Percentiles rank a stretch among this genome's conserved stretches.
Evolutionary conservation across 164 flowering plant species (phyloP).

Genomic region (Platanus orientalis): DNA sequence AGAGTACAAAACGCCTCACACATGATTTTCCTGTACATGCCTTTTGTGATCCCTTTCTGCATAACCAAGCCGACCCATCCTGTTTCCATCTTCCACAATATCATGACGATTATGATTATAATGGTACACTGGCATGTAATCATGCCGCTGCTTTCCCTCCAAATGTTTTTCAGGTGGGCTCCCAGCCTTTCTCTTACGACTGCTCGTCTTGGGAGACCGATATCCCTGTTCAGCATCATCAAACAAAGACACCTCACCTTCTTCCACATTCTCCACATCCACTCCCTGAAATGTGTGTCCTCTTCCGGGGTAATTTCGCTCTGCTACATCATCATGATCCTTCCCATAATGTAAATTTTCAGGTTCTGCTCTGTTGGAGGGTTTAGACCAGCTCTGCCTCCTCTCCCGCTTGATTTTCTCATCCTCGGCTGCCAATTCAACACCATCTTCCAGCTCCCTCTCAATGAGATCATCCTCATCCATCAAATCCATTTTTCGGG

Average conservation of each 20-base stretch:
- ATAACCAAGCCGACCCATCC: conserved; percentile 26
- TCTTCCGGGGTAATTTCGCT: conserved; percentile 8
- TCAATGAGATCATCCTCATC: conserved; percentile 90
- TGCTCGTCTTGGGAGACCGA: conserved; percentile 37
- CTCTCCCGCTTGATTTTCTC: conserved; percentile 56
- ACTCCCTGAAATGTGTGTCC: conserved; percentile 16
- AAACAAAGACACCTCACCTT: conserved; percentile 43
- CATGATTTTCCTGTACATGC: conserved; percentile 40
- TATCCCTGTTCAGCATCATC: conserved; percentile 26
- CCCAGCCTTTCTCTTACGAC: conserved; percentile 40
- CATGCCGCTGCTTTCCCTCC: conserved; percentile 33
- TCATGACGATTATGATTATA: conserved; percentile 23
- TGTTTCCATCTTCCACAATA: conserved; percentile 22
- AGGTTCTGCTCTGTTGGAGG: conserved; percentile 16
- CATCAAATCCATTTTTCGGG: conserved; percentile 49
- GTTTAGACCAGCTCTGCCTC: conserved; percentile 46
- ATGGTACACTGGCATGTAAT: conserved; percentile 11
- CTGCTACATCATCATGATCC: conserved; percentile 15
- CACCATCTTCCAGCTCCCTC: conserved; percentile 80
- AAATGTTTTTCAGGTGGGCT: conserved; percentile 29
- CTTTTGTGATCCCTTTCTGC: conserved; percentile 42
- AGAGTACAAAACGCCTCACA: conserved; percentile 13
- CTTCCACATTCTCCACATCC: conserved; percentile 37
- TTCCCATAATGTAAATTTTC: conserved; percentile 16
- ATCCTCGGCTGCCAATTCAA: conserved; percentile 65